Conservation (phyloP, 1,139 yeast genomes). For the Geotrichum phurueaensis region DNA sequence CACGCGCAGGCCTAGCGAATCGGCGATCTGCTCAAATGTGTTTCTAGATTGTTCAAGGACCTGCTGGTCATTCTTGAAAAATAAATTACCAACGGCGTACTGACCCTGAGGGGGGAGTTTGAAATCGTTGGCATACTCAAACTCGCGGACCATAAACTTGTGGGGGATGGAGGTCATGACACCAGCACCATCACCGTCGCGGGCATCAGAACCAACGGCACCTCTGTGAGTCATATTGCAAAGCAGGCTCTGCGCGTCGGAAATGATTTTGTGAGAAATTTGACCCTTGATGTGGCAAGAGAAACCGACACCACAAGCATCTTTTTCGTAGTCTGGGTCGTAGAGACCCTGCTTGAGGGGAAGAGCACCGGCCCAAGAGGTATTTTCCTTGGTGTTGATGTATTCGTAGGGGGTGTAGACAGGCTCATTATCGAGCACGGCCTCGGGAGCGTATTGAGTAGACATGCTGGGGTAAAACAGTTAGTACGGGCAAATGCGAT, state of each 20-base stretch:
- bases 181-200: slow-evolving; percentile 99
- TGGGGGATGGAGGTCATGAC: slow-evolving; percentile 91
- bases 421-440: slow-evolving; percentile 21
- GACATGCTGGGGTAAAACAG: slow-evolving; percentile 4
- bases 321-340: slow-evolving; percentile 90
- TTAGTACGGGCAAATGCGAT: background rate
- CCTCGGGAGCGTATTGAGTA: slow-evolving; percentile 18
- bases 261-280: slow-evolving; percentile 84
- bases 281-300: slow-evolving; percentile 89
- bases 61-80: slow-evolving; percentile 74
- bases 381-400: slow-evolving; percentile 72
- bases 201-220: slow-evolving; percentile 90
- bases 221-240: slow-evolving; percentile 99
- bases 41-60: slow-evolving; percentile 59
- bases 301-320: slow-evolving; percentile 98
- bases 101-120: slow-evolving; percentile 72
- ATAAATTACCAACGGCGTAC: slow-evolving; percentile 91
- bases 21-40: slow-evolving; percentile 77
- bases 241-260: slow-evolving; percentile 75
- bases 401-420: slow-evolving; percentile 47
- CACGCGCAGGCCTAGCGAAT: slow-evolving; percentile 68
- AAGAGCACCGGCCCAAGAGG: slow-evolving; percentile 85
- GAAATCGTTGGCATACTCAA: slow-evolving; percentile 50
- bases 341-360: slow-evolving; percentile 87
- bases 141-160: slow-evolving; percentile 77